Evolutionary conservation across 768 basidiomycete genomes (phyloP), one percentile per base, ranked within the genome.

Genomic region (Tricholoma furcatifolium): DNA sequence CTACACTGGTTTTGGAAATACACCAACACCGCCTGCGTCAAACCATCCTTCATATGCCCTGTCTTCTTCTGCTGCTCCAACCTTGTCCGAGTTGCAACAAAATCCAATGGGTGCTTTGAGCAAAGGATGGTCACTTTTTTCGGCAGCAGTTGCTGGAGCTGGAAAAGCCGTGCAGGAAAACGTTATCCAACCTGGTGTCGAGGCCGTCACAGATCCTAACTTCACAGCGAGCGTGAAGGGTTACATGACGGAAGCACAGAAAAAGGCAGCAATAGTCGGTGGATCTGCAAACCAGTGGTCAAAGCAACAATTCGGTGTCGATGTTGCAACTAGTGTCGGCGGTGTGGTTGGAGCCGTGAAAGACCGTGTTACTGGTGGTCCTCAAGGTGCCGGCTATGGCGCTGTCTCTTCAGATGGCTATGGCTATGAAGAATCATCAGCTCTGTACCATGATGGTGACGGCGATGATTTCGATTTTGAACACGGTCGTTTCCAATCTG

Each of bases 61-160:
- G 38, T 92, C 92, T 3, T 94, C 92, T 24, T 82, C 85, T 9
- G 81, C 87, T 31, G 85, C 87, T 10, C 96, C 96, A 0, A 79
- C 85, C 0, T 65, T 98, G 2, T 69, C 74, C 38, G 95, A 99
- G 17, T 70, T 98, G 27, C 91, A 96, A 66, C 83, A 88, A 41
- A 92, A 93, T 64, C 96, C 96, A 0, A 68, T 87, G 34, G 84
- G 82, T 8, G 95, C 96, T 0, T 69, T 98, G 12, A 83, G 83
- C 62, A 98, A 98, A 73, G 93, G 95, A 41, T 98, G 97, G 97
- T 92, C 93, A 21, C 70, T 98, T n/a, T 87, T 99, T 65, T 88
- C 92, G 24, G 80, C 89, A 0, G 93, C 85, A 31, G 86, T 98
- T 12, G 81, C 72, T 1, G 89, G 87, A 46, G 94, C 94, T 17